phyloP scores from a whole-genome alignment of 1,284 basidiomycete genomes.

The Volvariella surrecta region DNA sequence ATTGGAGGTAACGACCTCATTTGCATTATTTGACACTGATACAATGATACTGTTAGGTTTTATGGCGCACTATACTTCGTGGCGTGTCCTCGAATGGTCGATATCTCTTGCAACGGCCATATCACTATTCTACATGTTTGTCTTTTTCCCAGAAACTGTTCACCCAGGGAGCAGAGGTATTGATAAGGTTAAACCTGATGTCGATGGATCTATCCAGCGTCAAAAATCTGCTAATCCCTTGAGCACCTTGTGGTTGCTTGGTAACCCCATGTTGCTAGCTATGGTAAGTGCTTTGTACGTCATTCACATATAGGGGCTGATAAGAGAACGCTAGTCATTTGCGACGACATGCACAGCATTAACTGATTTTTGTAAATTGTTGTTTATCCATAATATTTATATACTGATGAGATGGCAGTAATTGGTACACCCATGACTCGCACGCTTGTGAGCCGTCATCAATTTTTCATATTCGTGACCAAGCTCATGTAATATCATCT shows the following conservation, averaged over 20 bases:
- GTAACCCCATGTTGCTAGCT: constrained; percentile 22
- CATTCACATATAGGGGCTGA: not conserved
- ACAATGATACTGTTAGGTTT: constrained; percentile 21
- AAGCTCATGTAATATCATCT: not conserved
- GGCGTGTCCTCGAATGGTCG: constrained; percentile 54
- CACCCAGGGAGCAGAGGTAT: constrained; percentile 23
- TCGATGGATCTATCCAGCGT: constrained; percentile 19
- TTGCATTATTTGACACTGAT: constrained; percentile 30
- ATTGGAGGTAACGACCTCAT: constrained; percentile 20
- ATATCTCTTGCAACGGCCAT: constrained; percentile 26
- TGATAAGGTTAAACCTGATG: constrained; percentile 18
- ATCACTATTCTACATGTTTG: constrained; percentile 34
- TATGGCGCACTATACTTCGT: constrained; percentile 49
- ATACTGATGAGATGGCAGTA: not conserved
- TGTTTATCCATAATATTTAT: not conserved
- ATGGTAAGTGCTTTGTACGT: constrained; percentile 13
- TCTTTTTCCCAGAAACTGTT: constrained; percentile 66
- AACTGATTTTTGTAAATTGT: not conserved
- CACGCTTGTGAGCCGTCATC: not conserved
- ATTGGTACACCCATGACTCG: not conserved
- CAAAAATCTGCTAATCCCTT: constrained; percentile 20
- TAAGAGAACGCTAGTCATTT: not conserved
- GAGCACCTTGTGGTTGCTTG: constrained; percentile 19
- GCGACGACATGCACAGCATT: not conserved
- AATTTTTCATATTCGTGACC: not conserved